Evolutionary conservation across 805 yeast species (phyloP).

Genomic region (Candida taoyuanica): DNA sequence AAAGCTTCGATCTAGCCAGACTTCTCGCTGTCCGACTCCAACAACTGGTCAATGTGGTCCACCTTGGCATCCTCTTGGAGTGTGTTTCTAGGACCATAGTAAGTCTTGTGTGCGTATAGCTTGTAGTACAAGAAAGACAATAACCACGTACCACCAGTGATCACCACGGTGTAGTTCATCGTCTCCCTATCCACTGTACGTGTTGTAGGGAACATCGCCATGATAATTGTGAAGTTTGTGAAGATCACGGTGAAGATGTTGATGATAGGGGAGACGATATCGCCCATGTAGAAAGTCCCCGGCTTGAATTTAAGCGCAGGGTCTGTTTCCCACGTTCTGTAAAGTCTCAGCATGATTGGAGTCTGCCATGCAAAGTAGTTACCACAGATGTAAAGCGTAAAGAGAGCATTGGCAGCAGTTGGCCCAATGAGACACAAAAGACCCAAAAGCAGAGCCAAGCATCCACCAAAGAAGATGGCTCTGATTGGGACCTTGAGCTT

Average conservation of each 20-base stretch:
- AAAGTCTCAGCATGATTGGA: constrained; percentile 52
- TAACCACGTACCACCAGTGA: constrained; percentile 57
- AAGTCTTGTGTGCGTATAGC: constrained; percentile 47
- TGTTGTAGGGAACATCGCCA: constrained; percentile 55
- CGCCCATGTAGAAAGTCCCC: constrained; percentile 61
- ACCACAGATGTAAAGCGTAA: constrained; percentile 59
- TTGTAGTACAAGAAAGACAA: constrained; percentile 48
- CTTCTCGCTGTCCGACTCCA: constrained; percentile 5
- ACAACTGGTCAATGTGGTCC: constrained; percentile 4
- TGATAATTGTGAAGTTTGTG: constrained; percentile 45
- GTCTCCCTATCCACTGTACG: constrained; percentile 33
- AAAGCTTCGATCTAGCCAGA: background rate
- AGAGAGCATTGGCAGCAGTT: constrained; percentile 64
- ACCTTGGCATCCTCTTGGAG: background rate
- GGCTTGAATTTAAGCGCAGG: constrained; percentile 40
- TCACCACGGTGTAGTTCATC: constrained; percentile 70
- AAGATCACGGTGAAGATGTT: constrained; percentile 45
- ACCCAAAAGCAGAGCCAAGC: constrained; percentile 49
- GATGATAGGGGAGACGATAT: constrained; percentile 35
- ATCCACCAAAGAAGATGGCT: constrained; percentile 52
- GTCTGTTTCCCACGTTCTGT: constrained; percentile 33
- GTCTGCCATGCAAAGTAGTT: constrained; percentile 59
- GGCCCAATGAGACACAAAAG: constrained; percentile 52
- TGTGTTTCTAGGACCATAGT: constrained; percentile 46
- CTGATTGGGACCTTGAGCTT: constrained; percentile 54